A percentile compares a stretch with the other conserved stretches of the same genome.
Conservation (phyloP, 192 early-diverging fungal species). For the Lobosporangium transversale region DNA sequence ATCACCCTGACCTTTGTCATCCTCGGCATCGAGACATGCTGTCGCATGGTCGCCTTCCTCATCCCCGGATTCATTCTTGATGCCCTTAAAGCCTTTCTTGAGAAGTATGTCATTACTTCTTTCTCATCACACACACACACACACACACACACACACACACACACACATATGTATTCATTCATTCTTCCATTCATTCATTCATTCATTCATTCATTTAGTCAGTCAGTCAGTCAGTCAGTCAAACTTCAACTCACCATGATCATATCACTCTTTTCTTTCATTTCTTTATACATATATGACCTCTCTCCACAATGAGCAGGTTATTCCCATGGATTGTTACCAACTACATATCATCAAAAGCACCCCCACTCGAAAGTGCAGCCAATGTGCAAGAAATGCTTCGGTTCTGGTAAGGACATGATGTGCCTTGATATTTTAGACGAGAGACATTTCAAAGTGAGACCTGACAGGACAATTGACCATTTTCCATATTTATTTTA, state of each 20-base stretch:
- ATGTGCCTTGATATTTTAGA: background rate
- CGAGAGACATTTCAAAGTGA: background rate
- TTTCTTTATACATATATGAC: background rate
- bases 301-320: conserved; percentile 5
- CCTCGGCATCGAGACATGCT: conserved; percentile 43
- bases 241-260: no score
- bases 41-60: conserved; percentile 26
- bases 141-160: no score
- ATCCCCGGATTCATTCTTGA: conserved; percentile 33
- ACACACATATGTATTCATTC: no score
- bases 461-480: no score
- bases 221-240: no score
- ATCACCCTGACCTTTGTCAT: conserved; percentile 43
- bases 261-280: background rate
- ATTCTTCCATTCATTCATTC: no score
- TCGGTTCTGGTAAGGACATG: conserved; percentile 46
- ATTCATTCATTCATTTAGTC: no score
- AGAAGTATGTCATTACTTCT: conserved; percentile 25
- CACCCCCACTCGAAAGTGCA: conserved; percentile 35
- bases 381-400: conserved; percentile 59
- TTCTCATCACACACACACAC: no score
- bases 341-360: conserved; percentile 32
- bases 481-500: background rate
- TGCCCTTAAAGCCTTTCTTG: conserved; percentile 10
- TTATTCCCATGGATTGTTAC: conserved; percentile 46